Evolutionary conservation across 305 asterid genomes (phyloP), one percentile per base, ranked within the genome.

Genomic region (Galium porrigens): DNA sequence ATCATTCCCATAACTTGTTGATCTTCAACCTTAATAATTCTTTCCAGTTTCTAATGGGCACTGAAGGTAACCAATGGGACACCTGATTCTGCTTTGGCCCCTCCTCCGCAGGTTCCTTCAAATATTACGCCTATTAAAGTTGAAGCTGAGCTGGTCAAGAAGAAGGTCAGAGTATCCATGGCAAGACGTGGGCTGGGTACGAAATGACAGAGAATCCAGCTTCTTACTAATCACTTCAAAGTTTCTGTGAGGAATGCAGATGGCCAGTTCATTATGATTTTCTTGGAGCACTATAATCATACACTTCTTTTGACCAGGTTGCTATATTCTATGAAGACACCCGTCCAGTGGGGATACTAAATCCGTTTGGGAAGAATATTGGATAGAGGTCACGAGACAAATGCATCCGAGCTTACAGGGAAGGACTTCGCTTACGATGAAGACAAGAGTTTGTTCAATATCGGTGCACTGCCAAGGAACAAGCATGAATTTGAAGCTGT

Each of bases 401-500:
- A 22, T 22, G 22, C 22, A 22, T 22, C 22, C 22, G 22, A 22
- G 22, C 22, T 22, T 22, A 0, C 0, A 22, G 22, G 22, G 22
- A 22, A 22, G 22, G 22, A 22, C 22, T 22, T 22, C 22, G 22
- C 22, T 22, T 22, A 88, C 65, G 96, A 88, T 77, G 95, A 95
- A 5, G 96, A 86, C 65, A 88, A 86, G 44, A 88, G 94, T 67
- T 48, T 88, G 71, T 86, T 88, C 67, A 88, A 91, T 34, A 76
- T 85, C 18, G 89, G 91, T 27, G 22, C 90, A 32, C 89, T 86
- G 33, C 92, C 94, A 0, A 70, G 84, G 2, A 84, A 88, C 70
- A 88, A 82, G 39, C 89, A 78, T n/a, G 90, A 86, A 78, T 88
- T 84, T 41, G 80, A 83, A 54, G 94, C 86, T 49, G 86, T 86